Evolutionary conservation across 2,329 filamentous ascomycete genomes (phyloP).

Genomic region (Pestalotiopsis sp.): DNA sequence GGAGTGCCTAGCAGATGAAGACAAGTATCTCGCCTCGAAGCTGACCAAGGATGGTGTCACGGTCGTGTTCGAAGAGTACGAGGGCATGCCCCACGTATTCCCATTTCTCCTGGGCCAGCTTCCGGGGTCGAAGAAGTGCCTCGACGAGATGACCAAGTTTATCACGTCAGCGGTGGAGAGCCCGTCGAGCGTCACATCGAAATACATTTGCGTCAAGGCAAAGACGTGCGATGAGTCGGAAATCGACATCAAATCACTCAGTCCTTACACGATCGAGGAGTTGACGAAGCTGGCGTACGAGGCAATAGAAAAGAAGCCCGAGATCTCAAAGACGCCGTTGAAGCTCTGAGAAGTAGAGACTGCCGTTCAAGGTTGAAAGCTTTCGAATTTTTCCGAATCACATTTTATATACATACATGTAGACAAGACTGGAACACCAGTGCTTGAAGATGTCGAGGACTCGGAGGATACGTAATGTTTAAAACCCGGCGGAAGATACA

Average conservation of each 20-base stretch:
- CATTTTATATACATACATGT: neutral
- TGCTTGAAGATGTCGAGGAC: neutral
- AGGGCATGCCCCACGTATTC: constrained; percentile 82
- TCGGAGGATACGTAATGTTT: neutral
- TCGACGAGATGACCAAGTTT: constrained; percentile 59
- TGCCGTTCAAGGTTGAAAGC: neutral
- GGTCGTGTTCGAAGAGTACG: constrained; percentile 72
- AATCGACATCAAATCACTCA: constrained; percentile 46
- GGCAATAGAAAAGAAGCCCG: constrained; percentile 25
- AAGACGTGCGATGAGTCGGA: constrained; percentile 52
- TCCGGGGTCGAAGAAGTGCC: constrained; percentile 51
- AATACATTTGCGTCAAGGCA: constrained; percentile 49
- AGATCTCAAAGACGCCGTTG: constrained; percentile 19
- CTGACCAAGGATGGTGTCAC: constrained; percentile 59
- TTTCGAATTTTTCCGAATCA: neutral
- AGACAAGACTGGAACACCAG: neutral
- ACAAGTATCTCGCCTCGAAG: constrained; percentile 59
- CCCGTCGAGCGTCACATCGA: constrained; percentile 35
- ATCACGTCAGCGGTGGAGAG: constrained; percentile 44
- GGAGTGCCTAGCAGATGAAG: constrained; percentile 73
- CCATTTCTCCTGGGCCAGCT: constrained; percentile 55
- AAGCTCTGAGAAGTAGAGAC: constrained; percentile 17
- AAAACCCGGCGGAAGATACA: neutral
- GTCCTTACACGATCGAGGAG: constrained; percentile 44
- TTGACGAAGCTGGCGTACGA: constrained; percentile 41